Evolutionary conservation across 768 basidiomycete genomes (phyloP).

Genomic region (Agrocybe pediades): DNA sequence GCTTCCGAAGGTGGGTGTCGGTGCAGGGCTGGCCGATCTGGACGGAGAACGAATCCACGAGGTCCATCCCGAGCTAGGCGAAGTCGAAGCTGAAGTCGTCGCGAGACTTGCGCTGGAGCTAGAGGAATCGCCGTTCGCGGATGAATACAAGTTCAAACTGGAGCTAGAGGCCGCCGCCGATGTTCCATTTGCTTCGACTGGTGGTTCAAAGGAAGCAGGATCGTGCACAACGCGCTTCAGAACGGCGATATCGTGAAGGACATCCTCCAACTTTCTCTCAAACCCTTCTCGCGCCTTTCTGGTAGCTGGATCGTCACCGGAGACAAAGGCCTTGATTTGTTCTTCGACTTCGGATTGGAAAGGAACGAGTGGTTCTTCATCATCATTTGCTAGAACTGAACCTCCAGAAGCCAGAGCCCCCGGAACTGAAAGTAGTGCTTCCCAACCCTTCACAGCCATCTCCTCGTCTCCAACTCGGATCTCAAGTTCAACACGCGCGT

Average conservation of each 20-base stretch:
- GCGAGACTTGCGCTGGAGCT: not conserved
- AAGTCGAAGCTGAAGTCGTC: too few relatives aligned
- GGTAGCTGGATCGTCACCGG: conserved; percentile 52
- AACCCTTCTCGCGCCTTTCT: conserved; percentile 50
- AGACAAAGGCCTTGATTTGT: conserved; percentile 58
- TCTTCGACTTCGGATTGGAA: conserved; percentile 40
- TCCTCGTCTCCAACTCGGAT: conserved; percentile 75
- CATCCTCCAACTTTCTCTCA: conserved; percentile 63
- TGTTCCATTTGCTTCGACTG: conserved; percentile 4
- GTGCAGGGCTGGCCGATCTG: conserved; percentile 40
- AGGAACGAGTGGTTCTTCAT: conserved; percentile 14
- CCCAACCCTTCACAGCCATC: conserved; percentile 64
- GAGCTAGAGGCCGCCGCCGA: conserved; percentile 14
- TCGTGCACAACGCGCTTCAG: conserved; percentile 64
- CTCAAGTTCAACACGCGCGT: conserved; percentile 81
- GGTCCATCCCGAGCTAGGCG: conserved; percentile 46
- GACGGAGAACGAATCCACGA: conserved; percentile 50
- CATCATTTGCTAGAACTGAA: not conserved
- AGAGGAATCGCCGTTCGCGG: not conserved
- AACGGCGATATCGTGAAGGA: conserved; percentile 74
- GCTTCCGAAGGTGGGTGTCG: conserved; percentile 64
- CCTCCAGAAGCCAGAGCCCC: conserved; percentile 37
- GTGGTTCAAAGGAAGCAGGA: conserved; percentile 22
- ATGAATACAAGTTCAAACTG: conserved; percentile 8
- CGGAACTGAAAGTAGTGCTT: conserved; percentile 63